Conservation (phyloP, 2,329 filamentous ascomycete genomes). For the Claviceps lovelessii region DNA sequence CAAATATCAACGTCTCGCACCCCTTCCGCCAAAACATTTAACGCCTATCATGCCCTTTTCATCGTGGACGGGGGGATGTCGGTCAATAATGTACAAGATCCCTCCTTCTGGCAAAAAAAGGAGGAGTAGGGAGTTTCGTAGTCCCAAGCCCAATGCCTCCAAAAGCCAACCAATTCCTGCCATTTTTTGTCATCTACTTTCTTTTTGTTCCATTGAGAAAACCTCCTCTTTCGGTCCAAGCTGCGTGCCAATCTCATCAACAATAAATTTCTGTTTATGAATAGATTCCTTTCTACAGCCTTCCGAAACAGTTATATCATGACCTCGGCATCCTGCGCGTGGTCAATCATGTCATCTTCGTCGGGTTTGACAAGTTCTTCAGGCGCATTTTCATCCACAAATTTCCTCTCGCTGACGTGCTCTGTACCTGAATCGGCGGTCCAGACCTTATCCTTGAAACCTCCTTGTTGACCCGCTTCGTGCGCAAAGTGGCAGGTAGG, state of each 20-base stretch:
- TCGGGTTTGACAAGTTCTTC: conserved; percentile 63
- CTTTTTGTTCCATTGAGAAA: neutral
- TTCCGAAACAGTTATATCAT: conserved; percentile 12
- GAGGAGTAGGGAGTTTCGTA: neutral
- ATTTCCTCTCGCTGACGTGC: conserved; percentile 80
- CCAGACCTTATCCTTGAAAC: conserved; percentile 85
- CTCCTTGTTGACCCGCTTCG: conserved; percentile 74
- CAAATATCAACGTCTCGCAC: neutral
- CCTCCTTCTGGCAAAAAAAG: neutral
- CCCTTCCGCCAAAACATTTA: neutral
- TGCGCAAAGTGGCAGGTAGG: conserved; percentile 81
- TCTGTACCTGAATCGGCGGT: conserved; percentile 43
- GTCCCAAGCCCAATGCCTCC: neutral
- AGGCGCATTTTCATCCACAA: conserved; percentile 54
- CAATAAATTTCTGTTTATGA: neutral
- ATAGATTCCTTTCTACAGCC: neutral
- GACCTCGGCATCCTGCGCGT: conserved; percentile 24
- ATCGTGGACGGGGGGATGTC: conserved; percentile 6
- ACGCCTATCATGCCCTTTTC: conserved; percentile 10
- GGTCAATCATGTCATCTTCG: conserved; percentile 23
- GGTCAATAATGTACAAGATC: conserved; percentile 9
- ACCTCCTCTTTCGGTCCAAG: neutral
- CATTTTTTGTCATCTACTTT: neutral
- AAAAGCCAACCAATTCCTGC: neutral
- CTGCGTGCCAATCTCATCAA: neutral